Percentiles rank a stretch among this genome's conserved stretches.
These are phyloP conservation scores for Fusarium sp. DNA, from an alignment of 2,329 filamentous ascomycete genomes.

Conservation along the genomic window DNA sequence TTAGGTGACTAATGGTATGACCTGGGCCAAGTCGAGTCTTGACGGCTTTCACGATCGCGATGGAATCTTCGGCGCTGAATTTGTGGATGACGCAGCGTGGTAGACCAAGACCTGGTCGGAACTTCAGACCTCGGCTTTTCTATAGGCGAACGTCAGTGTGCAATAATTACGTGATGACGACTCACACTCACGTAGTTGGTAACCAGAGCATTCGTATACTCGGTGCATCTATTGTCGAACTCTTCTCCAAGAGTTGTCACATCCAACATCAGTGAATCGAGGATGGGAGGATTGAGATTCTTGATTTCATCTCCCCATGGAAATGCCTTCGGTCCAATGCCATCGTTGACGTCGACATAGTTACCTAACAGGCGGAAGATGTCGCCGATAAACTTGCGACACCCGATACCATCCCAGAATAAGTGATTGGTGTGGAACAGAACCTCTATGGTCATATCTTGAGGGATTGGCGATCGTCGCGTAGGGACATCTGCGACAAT, in stretches of 20 bases:
- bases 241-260: not conserved
- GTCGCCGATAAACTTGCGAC: not conserved
- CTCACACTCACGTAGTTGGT: not conserved
- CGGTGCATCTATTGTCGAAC: not conserved
- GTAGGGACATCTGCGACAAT: not conserved
- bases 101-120: not conserved
- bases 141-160: not conserved
- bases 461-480: not conserved
- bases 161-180: rapidly evolving
- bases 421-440: not conserved
- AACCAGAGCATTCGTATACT: not conserved
- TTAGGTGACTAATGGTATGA: not conserved
- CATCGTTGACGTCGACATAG: not conserved
- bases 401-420: not conserved
- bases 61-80: not conserved
- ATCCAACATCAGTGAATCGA: not conserved
- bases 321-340: rapidly evolving
- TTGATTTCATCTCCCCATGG: not conserved
- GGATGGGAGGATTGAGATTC: not conserved
- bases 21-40: not conserved
- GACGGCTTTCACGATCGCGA: not conserved
- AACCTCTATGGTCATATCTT: not conserved
- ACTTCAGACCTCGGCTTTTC: not conserved
- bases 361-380: not conserved
- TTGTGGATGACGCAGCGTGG: not conserved